These are phyloP conservation scores for Hibiscus trionum DNA, from an alignment of 345 rosid species.

Conservation along the genomic window DNA sequence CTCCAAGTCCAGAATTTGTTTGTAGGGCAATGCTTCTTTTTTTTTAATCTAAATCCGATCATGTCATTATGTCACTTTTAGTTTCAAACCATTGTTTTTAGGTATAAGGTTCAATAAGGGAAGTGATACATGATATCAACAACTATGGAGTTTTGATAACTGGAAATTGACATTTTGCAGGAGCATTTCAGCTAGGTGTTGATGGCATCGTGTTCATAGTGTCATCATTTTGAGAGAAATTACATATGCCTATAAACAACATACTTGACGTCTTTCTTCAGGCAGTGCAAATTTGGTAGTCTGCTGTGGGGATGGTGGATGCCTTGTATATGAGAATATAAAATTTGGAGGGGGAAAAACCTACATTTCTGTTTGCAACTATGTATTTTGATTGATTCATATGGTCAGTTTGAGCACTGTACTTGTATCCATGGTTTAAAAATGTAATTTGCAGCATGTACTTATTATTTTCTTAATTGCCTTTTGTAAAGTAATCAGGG, in stretches of 20 bases:
- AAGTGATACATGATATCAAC: background rate
- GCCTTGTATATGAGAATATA: background rate
- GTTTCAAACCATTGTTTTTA: background rate
- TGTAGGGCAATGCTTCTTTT: background rate
- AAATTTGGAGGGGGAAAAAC: background rate
- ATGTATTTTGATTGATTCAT: background rate
- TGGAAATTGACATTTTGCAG: background rate
- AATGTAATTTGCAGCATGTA: too few relatives aligned
- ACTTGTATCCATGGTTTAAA: too few relatives aligned
- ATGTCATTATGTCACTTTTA: background rate
- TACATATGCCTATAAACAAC: background rate
- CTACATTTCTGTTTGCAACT: background rate
- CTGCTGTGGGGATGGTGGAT: background rate
- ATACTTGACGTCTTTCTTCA: background rate
- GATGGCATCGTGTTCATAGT: background rate
- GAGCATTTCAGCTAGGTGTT: conserved; percentile 1
- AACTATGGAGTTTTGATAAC: background rate
- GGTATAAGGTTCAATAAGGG: background rate
- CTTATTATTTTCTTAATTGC: too few relatives aligned
- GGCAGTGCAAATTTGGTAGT: too few relatives aligned
- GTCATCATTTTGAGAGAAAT: background rate
- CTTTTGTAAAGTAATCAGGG: too few relatives aligned
- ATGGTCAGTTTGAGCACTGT: too few relatives aligned
- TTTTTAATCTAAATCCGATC: background rate
- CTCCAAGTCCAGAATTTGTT: background rate